Evolutionary conservation across 805 yeast genomes (phyloP).

Genomic region (Candida patagonica): DNA sequence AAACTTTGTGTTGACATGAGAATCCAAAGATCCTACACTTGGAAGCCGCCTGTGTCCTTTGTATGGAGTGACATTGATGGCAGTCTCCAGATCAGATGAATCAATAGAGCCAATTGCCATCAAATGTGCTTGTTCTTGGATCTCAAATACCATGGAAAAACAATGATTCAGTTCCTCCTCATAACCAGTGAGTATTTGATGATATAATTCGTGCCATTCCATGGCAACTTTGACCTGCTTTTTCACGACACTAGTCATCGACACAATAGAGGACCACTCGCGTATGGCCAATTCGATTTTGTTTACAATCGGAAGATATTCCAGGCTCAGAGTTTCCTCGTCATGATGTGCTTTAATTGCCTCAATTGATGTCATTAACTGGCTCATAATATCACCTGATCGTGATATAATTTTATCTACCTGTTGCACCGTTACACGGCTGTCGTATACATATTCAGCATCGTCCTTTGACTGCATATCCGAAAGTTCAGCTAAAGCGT

Average conservation of each 20-base stretch:
- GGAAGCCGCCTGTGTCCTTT: conserved; percentile 13
- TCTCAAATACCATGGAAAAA: conserved; percentile 14
- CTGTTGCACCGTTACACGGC: conserved; percentile 14
- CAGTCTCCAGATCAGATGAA: conserved; percentile 8
- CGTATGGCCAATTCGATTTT: conserved; percentile 15
- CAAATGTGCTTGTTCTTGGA: conserved; percentile 14
- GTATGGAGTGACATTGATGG: conserved; percentile 13
- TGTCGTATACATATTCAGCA: conserved; percentile 21
- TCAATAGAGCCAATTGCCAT: conserved; percentile 7
- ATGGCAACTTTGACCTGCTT: conserved; percentile 18
- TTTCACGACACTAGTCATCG: conserved; percentile 10
- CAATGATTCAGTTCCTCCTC: conserved; percentile 18
- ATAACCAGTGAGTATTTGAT: conserved; percentile 19
- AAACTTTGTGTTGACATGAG: conserved; percentile 12
- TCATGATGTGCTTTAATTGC: conserved; percentile 4
- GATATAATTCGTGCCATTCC: conserved; percentile 23
- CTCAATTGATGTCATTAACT: conserved; percentile 17
- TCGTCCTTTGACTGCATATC: conserved; percentile 17
- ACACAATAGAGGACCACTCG: conserved; percentile 17
- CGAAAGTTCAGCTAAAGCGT: conserved; percentile 11
- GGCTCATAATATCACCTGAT: conserved; percentile 18
- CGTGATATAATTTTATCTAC: conserved; percentile 13
- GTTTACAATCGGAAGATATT: conserved; percentile 12
- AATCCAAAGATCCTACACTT: conserved; percentile 13
- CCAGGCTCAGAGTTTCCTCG: background rate